Base-by-base conservation (phyloP, 371 early-diverging fungal genomes). In the Actinomortierella wolfii region DNA sequence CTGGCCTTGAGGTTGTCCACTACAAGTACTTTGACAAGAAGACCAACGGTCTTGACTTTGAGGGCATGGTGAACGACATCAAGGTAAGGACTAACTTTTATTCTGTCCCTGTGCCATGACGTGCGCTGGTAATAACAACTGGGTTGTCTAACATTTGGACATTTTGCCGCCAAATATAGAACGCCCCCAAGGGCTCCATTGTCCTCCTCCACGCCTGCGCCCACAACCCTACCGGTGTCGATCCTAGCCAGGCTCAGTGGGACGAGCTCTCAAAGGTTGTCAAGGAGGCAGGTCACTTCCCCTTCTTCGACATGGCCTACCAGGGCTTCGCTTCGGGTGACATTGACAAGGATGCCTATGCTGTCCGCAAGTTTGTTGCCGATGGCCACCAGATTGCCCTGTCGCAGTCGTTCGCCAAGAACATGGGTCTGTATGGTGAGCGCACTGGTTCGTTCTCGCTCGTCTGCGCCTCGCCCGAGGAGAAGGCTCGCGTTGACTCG, bases 281-380 rank as follows among this genome's bases (percentile, higher is more conserved):
- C 59, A 90, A 94, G 82, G 85, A 87, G 52, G 90, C 92, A 68
- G 82, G 84, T 11, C 96, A 96, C 80, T 88, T 96, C 58, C 81
- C 88, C 57, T 97, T 97, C 89, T 98, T 99, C 67, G 98, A 99
- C 78, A 95, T 97, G 95, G 99, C 98, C 41, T 99, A 99, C 84
- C 97, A 98, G 86, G 99, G 99, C 43, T 99, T 99, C 75, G 98
- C 98, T 44, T 94, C 95, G 21, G 99, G 99, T 61, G 88, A 93
- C 80, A 89, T 92, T 51, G 80, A 83, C 77, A 84, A 85, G 55
- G 99, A 99, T 78, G 97, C 98, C 17, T 93, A 92, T 71, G 96
- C 97, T 60, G 81, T 97, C 54, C 96, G 99, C 67, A 87, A 92
- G 77, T 99, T 99, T 78, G 92, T 94, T 24, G 79, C 69, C 34